A percentile compares a stretch with the other conserved stretches of the same genome.
Evolutionary conservation across 805 yeast genomes (phyloP).

Genomic region (Metschnikowia lachancei): DNA sequence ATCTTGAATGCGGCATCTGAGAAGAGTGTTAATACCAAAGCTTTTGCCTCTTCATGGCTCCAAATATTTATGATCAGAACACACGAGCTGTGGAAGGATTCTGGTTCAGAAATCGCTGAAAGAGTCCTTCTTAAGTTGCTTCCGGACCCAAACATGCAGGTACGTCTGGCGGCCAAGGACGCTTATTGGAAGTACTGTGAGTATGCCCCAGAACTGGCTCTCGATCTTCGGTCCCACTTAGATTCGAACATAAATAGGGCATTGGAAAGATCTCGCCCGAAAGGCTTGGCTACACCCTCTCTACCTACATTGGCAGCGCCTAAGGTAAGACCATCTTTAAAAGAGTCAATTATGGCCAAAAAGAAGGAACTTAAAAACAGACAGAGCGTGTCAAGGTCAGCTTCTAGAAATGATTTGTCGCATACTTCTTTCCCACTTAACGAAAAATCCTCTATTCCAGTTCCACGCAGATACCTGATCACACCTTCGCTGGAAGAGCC

Average conservation of each 20-base stretch:
- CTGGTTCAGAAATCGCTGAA: constrained; percentile 42
- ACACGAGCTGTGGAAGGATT: constrained; percentile 23
- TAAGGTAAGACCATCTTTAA: constrained; percentile 45
- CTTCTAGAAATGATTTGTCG: constrained; percentile 17
- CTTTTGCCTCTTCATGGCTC: constrained; percentile 68
- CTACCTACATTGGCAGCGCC: constrained; percentile 1
- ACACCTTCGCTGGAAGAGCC: neutral
- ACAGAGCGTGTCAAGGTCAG: constrained; percentile 19
- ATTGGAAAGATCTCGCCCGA: constrained; percentile 58
- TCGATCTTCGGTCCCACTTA: constrained; percentile 34
- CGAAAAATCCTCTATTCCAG: neutral
- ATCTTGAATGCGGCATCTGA: constrained; percentile 57
- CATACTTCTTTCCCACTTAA: neutral
- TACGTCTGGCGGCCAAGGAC: constrained; percentile 69
- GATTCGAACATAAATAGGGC: constrained; percentile 54
- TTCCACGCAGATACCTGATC: neutral
- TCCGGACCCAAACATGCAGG: constrained; percentile 75
- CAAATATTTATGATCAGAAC: constrained; percentile 58
- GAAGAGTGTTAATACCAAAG: constrained; percentile 68
- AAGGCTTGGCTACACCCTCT: neutral
- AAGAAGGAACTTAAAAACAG: constrained; percentile 36
- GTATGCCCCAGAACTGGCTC: constrained; percentile 53
- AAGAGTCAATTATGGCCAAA: constrained; percentile 46
- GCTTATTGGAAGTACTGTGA: constrained; percentile 69
- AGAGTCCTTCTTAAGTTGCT: constrained; percentile 59